Percentiles rank a stretch among this genome's conserved stretches.
Evolutionary conservation across 2,329 filamentous ascomycete species (phyloP).

Genomic region (Xylaria sp.): DNA sequence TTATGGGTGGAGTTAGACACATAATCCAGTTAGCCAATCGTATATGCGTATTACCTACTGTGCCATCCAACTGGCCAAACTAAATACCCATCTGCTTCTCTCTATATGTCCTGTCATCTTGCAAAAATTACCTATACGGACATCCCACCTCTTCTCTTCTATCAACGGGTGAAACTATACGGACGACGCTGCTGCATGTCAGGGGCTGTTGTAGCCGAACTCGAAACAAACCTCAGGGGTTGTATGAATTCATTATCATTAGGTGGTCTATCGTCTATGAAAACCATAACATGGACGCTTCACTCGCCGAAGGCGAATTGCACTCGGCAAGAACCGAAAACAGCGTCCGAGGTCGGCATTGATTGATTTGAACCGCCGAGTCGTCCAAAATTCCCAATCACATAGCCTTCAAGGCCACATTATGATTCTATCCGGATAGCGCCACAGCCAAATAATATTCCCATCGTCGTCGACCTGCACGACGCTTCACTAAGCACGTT

Average conservation of each 20-base stretch:
- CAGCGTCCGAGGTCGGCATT: neutral
- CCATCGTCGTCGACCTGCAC: neutral
- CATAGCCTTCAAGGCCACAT: neutral
- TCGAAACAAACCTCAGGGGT: neutral
- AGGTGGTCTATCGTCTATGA: slow-evolving; percentile 17
- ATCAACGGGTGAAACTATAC: slow-evolving; percentile 3
- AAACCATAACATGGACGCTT: neutral
- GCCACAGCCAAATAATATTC: neutral
- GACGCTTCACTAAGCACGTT: slow-evolving; percentile 1
- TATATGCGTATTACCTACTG: no score
- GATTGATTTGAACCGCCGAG: neutral
- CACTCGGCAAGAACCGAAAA: slow-evolving; percentile 5
- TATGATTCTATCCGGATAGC: neutral
- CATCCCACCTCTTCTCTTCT: neutral
- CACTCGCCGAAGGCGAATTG: slow-evolving; percentile 3
- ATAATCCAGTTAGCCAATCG: neutral
- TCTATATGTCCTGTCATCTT: neutral
- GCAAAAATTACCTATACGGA: neutral
- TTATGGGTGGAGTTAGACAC: no score
- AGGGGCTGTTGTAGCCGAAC: neutral
- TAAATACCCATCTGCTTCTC: neutral
- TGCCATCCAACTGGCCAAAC: neutral
- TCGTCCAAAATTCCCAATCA: slow-evolving; percentile 9
- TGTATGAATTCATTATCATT: slow-evolving; percentile 16
- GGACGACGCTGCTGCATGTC: slow-evolving; percentile 5